Percentiles rank a stretch among this genome's conserved stretches.
phyloP scores from a whole-genome alignment of 2,329 filamentous ascomycete genomes.

The Cladosporium oxysporum region DNA sequence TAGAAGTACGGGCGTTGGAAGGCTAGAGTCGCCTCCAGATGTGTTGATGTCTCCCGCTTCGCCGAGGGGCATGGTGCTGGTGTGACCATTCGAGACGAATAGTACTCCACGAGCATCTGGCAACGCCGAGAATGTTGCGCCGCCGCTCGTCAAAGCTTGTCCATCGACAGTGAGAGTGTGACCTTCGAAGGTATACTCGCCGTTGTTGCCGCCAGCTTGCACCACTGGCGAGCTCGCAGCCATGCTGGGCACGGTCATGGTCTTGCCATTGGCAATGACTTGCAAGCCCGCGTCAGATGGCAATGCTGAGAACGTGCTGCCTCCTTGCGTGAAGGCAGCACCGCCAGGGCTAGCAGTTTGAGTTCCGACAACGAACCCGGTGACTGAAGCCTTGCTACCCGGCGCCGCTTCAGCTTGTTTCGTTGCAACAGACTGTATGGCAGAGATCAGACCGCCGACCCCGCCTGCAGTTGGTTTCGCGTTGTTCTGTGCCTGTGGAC shows the following conservation, averaged over 20 bases:
- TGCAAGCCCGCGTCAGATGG: slow-evolving; percentile 14
- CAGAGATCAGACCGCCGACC: not conserved
- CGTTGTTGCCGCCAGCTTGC: not conserved
- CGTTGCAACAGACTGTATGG: slow-evolving; percentile 2
- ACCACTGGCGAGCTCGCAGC: not conserved
- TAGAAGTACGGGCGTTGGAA: not conserved
- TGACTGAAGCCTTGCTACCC: not conserved
- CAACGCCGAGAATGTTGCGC: not conserved
- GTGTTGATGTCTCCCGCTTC: not conserved
- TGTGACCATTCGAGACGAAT: not conserved
- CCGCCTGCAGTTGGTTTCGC: not conserved
- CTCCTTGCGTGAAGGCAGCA: not conserved
- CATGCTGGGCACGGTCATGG: not conserved
- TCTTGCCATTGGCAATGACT: not conserved
- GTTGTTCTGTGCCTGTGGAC: not conserved
- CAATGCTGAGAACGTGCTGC: slow-evolving; percentile 9
- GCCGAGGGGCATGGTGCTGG: not conserved
- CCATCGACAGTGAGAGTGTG: not conserved
- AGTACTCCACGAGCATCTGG: not conserved
- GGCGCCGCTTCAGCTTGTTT: not conserved
- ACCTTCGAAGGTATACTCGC: slow-evolving; percentile 5
- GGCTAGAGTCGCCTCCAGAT: not conserved
- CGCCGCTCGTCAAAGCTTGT: not conserved
- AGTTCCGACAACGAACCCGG: not conserved
- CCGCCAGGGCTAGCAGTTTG: slow-evolving; percentile 6